These are phyloP conservation scores for Melanopsichium pennsylvanicum DNA, from an alignment of 1,284 basidiomycete species.

Conservation along the genomic window DNA sequence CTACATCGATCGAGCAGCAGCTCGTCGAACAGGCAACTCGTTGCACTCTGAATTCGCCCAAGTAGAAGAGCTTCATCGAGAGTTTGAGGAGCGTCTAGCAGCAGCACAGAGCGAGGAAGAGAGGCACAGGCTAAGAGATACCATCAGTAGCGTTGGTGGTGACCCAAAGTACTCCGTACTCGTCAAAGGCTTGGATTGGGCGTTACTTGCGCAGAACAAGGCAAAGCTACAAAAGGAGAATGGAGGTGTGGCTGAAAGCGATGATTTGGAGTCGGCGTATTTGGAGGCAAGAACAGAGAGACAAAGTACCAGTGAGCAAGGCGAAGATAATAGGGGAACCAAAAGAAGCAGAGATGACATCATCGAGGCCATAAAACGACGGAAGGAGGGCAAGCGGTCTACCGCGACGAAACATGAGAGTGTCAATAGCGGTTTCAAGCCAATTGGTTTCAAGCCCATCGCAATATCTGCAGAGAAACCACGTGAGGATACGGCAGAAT, in stretches of 20 bases:
- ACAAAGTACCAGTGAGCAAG: constrained; percentile 60
- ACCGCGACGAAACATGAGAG: constrained; percentile 69
- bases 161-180: constrained; percentile 84
- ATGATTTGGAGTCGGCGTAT: constrained; percentile 78
- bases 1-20: constrained; percentile 46
- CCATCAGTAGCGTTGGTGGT: constrained; percentile 84
- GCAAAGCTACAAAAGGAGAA: constrained; percentile 68
- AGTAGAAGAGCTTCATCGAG: constrained; percentile 80
- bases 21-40: constrained; percentile 25
- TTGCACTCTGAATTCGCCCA: constrained; percentile 63
- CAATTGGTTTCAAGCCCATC: constrained; percentile 78
- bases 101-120: constrained; percentile 72
- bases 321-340: constrained; percentile 1
- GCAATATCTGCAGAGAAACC: constrained; percentile 65
- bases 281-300: constrained; percentile 15
- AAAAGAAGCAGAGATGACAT: constrained; percentile 72
- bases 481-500: constrained; percentile 67
- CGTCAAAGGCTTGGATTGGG: constrained; percentile 88
- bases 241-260: constrained; percentile 67
- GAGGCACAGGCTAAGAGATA: constrained; percentile 72
- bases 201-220: constrained; percentile 82
- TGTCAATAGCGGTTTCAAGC: constrained; percentile 68
- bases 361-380: constrained; percentile 76
- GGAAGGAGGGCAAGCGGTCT: constrained; percentile 65
- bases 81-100: constrained; percentile 74